These are phyloP conservation scores for Cladophialophora chaetospira DNA, from an alignment of 2,329 filamentous ascomycete genomes.

Conservation along the genomic window DNA sequence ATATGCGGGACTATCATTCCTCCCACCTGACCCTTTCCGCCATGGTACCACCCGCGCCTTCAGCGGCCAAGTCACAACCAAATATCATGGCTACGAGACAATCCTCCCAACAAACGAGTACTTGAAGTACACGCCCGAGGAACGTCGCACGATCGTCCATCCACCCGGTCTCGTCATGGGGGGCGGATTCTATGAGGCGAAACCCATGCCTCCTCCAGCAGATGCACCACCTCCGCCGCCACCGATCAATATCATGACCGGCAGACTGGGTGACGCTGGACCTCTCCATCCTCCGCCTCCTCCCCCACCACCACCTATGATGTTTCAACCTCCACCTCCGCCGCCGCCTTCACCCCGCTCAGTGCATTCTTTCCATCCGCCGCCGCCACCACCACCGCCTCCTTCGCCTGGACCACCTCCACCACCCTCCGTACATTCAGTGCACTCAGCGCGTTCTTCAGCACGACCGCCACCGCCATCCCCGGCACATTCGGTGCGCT, in stretches of 20 bases:
- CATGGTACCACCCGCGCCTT: conserved; percentile 10
- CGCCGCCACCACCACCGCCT: neutral
- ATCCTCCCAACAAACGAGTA: conserved; percentile 18
- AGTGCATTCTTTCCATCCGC: neutral
- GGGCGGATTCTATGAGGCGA: neutral
- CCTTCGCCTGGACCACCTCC: neutral
- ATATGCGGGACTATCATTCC: neutral
- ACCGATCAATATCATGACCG: conserved; percentile 6
- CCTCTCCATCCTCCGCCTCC: neutral
- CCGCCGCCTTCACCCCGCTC: neutral
- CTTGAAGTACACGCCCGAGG: conserved; percentile 5
- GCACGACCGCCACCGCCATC: too few relatives aligned
- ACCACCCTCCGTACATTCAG: too few relatives aligned
- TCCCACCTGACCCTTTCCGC: neutral
- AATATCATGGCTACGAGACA: conserved; percentile 15
- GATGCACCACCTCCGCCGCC: conserved; percentile 11
- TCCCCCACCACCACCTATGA: too few relatives aligned
- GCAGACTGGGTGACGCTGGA: neutral
- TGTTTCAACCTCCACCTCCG: neutral
- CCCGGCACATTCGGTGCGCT: too few relatives aligned
- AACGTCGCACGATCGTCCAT: conserved; percentile 11
- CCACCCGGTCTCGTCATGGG: conserved; percentile 3
- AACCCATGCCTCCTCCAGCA: conserved; percentile 1
- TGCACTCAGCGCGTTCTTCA: too few relatives aligned
- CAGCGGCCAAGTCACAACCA: conserved; percentile 13